A percentile compares a stretch with the other conserved stretches of the same genome.
Conservation (phyloP, 257 asterid genomes). For the Handroanthus guayacan region DNA sequence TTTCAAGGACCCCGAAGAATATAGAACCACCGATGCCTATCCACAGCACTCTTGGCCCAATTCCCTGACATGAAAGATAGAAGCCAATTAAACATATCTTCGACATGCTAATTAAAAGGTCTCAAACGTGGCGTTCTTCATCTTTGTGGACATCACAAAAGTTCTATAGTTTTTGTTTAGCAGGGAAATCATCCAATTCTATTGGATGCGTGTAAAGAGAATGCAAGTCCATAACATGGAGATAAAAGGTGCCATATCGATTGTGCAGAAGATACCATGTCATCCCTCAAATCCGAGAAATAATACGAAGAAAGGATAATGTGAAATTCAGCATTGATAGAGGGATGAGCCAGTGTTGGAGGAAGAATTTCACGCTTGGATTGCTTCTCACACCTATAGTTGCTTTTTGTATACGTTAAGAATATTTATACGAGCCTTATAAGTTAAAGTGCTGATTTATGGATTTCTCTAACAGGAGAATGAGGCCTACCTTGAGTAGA, state of each 20-base stretch:
- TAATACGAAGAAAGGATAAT: background rate
- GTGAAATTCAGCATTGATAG: background rate
- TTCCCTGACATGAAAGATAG: constrained; percentile 55
- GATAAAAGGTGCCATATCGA: background rate
- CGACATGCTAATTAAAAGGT: background rate
- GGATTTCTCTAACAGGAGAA: constrained; percentile 16
- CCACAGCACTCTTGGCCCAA: constrained; percentile 98
- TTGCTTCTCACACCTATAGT: background rate
- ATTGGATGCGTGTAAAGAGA: background rate
- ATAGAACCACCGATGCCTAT: constrained; percentile 98
- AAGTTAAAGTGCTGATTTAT: background rate
- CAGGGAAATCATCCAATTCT: background rate
- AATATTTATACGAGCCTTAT: background rate
- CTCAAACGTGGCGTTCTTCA: background rate
- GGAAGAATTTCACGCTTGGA: constrained; percentile 16
- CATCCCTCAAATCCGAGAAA: background rate
- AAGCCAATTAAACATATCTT: constrained; percentile 15
- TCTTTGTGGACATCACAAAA: too few species aligned
- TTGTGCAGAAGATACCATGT: background rate
- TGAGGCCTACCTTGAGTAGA: constrained; percentile 69
- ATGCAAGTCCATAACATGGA: background rate
- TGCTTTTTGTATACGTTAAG: background rate
- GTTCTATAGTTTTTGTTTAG: background rate
- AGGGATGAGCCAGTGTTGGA: background rate
- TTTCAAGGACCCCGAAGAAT: constrained; percentile 93